Evolutionary conservation across 805 yeast species (phyloP), one percentile per base, ranked within the genome.

Genomic region (Wickerhamiella vanderwaltii): DNA sequence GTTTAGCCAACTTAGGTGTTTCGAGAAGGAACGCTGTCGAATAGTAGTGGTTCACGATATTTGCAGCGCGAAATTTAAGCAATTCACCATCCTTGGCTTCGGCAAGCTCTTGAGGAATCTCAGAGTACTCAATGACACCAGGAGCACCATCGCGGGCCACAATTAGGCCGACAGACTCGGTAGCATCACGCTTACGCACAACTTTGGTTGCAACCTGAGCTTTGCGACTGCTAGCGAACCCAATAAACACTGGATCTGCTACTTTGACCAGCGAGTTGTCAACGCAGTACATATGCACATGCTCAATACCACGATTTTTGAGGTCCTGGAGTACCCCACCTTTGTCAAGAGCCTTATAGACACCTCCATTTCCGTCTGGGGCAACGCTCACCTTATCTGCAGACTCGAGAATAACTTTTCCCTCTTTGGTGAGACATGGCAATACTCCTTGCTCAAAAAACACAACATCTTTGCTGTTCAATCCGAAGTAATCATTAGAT

Each of bases 341-440:
- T 32, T 71, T 71, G 51, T 65, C 62, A 29, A 91, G 68, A 1
- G 95, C 97, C 55, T 75, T 79, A 65, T 91, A 91, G 39, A 91
- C 67, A 1, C 99, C 99, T 45, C 99, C 99, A 59, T 91, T 91
- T 1, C 99, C 99, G 61, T 91, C 97, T 1, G 99, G 99, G 5
- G 95, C 82, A 53, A 81, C 80, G 20, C 86, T 78, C 29, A 84
- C 68, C 19, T 68, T 61, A 31, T 63, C 55, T 32, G 69, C 65
- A 6, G 75, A 59, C 47, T 74, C 75, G 56, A 85, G 56, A 43
- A 87, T 68, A 50, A 91, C 72, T 53, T 78, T 72, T 30, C 96
- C 98, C 20, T 73, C 72, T 35, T 65, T 51, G 51, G 73, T 72
- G 48, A 91, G 76, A 46, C 96, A 93, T 9, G 99, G 99, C 49